Evolutionary conservation across 1,284 basidiomycete species (phyloP), one percentile per base, ranked within the genome.

Genomic region (Marasmius tenuissimus): DNA sequence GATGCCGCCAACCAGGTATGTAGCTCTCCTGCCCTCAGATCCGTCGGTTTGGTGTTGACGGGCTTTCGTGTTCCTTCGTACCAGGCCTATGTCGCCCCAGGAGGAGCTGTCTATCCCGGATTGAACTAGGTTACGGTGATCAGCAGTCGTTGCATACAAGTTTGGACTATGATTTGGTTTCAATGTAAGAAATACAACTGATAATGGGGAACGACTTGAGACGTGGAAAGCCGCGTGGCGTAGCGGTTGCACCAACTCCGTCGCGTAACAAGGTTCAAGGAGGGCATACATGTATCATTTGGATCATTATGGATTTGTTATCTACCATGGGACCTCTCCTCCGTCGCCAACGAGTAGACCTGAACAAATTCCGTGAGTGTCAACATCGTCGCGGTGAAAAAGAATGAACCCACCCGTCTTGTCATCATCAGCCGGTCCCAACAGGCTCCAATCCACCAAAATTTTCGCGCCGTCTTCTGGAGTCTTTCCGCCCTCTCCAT

Each of bases 1-100:
- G 75, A 75, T 52, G 73, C 74, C 52, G 72, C 71, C 18, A 75
- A 76, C 64, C 62, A 70, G 65, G 74, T 73, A 55, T 60, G 65
- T 60, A 39, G 12, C 11, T 39, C 9, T 47, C 20, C 1, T n/a
- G 11, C 40, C 40, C 12, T 8, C 33, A 35, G 16, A 4, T 45
- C 16, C 39, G n/a, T 45, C 38, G 48, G 9, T 51, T 14, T 14
- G 12, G 11, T 33, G 10, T 27, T 14, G 10, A 35, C 6, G 8
- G 35, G 12, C 33, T 16, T 11, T 42, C 27, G 16, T 18, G 42
- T 27, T 8, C 16, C 14, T 10, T 33, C 12, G 4, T 37, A 53
- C 4, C 49, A 73, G 73, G 73, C 72, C 9, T 75, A 75, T 56
- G 68, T 73, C 38, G 66, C 73, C 11, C 74, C 73, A 53, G 73